Evolutionary conservation across 2,329 filamentous ascomycete genomes (phyloP), one percentile per base, ranked within the genome.

Genomic region (Cyclaneusma minus): DNA sequence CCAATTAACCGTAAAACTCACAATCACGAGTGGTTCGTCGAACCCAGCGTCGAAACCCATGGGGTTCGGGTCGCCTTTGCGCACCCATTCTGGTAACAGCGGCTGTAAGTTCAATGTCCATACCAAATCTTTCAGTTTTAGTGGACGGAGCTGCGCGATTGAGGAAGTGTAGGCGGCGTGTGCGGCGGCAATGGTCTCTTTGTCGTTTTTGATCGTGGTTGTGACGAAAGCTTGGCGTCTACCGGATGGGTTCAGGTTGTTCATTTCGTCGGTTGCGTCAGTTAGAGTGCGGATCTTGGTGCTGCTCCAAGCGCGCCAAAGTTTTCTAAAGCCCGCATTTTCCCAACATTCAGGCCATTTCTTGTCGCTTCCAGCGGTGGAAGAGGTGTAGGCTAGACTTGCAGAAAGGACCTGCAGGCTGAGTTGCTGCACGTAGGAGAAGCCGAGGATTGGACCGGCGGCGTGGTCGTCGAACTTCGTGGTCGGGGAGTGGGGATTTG

Each of bases 121-220:
- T 6, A 38, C 35, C 31, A 50, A 34, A 4, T 37, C 36, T 18
- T 45, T 47, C 16, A 47, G 34, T 1, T 35, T 35, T 7, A 25
- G 30, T 8, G 29, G 31, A 6, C 37, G 36, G 16, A 53, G 36
- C 10, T 28, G 28, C 13, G 29, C 21, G 23, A 49, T 42, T 9
- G 42, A 38, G 27, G 47, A 33, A 8, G 21, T 23, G 24, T 50
- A 52, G 2, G 41, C 40, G 12, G 33, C 22, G 25, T 52, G 41
- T 1, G 34, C 31, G 6, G 40, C 45, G 6, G 32, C 21, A 4
- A 52, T 25, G 2, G 49, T 52, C 10, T 35, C 35, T 8, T 16
- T 17, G n/a, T 51, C 45, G 16, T 50, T 52, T 25, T 45, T 44
- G 24, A 51, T 38, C 6, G 49, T 54, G n/a, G 48, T 52, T 1